Evolutionary conservation across 345 rosid species (phyloP).

Genomic region (Psidium guajava): DNA sequence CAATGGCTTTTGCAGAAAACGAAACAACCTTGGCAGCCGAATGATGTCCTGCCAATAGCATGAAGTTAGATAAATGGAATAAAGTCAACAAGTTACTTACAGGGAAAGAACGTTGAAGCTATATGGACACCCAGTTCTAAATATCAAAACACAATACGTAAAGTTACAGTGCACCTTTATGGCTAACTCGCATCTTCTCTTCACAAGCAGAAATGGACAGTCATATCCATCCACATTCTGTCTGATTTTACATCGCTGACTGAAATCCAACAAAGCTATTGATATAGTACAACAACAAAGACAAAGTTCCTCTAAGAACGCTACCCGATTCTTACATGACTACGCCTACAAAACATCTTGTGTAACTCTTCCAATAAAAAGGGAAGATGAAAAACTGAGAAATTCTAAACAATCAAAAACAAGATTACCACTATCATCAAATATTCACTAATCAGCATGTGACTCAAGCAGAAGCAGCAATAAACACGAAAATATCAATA

Average conservation of each 20-base stretch:
- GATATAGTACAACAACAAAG: background rate
- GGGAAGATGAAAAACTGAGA: background rate
- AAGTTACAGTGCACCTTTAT: background rate
- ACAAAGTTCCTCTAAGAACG: background rate
- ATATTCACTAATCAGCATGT: background rate
- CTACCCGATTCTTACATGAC: background rate
- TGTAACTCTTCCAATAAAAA: background rate
- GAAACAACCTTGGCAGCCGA: conserved; percentile 76
- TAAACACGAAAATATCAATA: background rate
- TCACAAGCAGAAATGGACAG: background rate
- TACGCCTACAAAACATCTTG: background rate
- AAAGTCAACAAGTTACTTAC: background rate
- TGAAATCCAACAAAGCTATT: background rate
- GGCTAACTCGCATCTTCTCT: background rate
- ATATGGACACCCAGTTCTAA: background rate
- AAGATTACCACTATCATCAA: background rate
- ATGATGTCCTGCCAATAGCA: conserved; percentile 63
- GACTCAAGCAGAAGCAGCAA: background rate
- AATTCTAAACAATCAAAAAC: background rate
- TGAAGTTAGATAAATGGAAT: background rate
- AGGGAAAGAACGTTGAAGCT: background rate
- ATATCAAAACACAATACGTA: background rate
- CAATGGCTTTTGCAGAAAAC: conserved; percentile 89
- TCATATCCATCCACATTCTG: background rate
- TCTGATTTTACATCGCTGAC: background rate